Evolutionary conservation across 352 stramenopile species (phyloP).

Genomic region (Phytophthora pini): DNA sequence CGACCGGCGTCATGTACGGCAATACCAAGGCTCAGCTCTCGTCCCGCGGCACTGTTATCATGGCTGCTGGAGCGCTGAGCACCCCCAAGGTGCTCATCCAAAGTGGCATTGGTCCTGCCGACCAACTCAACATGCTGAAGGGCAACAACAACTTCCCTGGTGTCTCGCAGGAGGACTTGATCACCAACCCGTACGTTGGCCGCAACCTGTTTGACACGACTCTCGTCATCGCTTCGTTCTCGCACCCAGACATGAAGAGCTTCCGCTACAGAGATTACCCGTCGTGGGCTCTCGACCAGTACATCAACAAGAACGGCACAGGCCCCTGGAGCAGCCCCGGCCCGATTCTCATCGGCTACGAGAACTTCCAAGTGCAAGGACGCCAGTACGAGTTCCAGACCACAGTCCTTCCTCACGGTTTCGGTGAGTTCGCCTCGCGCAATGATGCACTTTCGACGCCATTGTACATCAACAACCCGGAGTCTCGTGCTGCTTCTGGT

Average conservation of each 20-base stretch:
- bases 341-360: slow-evolving; percentile 64
- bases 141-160: slow-evolving; percentile 55
- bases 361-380: slow-evolving; percentile 61
- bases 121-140: slow-evolving; percentile 61
- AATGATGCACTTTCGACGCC: slow-evolving; percentile 48
- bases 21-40: slow-evolving; percentile 45
- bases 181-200: slow-evolving; percentile 64
- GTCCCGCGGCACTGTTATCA: slow-evolving; percentile 65
- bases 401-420: slow-evolving; percentile 55
- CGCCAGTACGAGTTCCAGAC: slow-evolving; percentile 71
- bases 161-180: slow-evolving; percentile 41
- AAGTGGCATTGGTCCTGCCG: slow-evolving; percentile 71
- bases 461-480: slow-evolving; percentile 74
- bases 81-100: slow-evolving; percentile 87
- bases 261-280: slow-evolving; percentile 44
- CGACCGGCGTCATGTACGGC: slow-evolving; percentile 55
- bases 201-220: slow-evolving; percentile 70
- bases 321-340: slow-evolving; percentile 53
- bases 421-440: slow-evolving; percentile 38
- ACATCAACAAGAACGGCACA: slow-evolving; percentile 47
- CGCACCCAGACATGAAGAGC: slow-evolving; percentile 58
- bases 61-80: slow-evolving; percentile 67
- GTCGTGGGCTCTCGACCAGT: slow-evolving; percentile 56
- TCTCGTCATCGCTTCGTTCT: slow-evolving; percentile 53
- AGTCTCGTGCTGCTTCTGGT: slow-evolving; percentile 46